Conservation (phyloP, 345 rosid species). For the Heritiera fomes region DNA sequence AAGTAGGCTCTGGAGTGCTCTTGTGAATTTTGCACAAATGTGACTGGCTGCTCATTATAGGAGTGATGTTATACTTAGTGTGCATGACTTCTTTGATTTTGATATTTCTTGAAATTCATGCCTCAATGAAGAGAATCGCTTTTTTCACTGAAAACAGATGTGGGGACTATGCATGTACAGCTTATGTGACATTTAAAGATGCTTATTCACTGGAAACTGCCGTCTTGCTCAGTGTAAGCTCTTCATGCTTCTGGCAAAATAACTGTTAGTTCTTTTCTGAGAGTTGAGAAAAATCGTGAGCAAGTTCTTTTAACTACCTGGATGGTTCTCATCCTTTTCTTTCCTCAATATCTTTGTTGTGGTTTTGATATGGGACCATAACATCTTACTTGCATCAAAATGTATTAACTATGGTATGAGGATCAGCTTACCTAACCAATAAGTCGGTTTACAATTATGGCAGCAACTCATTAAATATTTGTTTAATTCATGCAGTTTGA, state of each 20-base stretch:
- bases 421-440: not conserved
- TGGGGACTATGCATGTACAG: conserved; percentile 62
- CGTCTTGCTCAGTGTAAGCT: conserved; percentile 75
- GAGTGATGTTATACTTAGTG: not conserved
- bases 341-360: not conserved
- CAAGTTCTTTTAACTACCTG: not conserved
- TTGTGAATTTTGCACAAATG: not conserved
- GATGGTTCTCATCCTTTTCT: not conserved
- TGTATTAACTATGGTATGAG: not conserved
- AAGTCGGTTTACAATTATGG: not conserved
- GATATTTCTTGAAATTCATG: conserved; percentile 16
- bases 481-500: not conserved
- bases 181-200: conserved; percentile 74
- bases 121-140: not conserved
- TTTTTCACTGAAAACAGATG: conserved; percentile 41
- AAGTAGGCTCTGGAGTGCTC: not conserved
- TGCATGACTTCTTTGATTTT: not conserved
- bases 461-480: not conserved
- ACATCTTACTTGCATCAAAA: not conserved
- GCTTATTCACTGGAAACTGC: conserved; percentile 79
- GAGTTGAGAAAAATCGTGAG: not conserved
- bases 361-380: not conserved
- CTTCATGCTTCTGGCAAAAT: not conserved
- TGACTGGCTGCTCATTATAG: not conserved
- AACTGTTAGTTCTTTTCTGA: not conserved